Percentiles rank a stretch among this genome's conserved stretches.
Evolutionary conservation across 1,284 basidiomycete species (phyloP).

Genomic region (Grifola frondosa): DNA sequence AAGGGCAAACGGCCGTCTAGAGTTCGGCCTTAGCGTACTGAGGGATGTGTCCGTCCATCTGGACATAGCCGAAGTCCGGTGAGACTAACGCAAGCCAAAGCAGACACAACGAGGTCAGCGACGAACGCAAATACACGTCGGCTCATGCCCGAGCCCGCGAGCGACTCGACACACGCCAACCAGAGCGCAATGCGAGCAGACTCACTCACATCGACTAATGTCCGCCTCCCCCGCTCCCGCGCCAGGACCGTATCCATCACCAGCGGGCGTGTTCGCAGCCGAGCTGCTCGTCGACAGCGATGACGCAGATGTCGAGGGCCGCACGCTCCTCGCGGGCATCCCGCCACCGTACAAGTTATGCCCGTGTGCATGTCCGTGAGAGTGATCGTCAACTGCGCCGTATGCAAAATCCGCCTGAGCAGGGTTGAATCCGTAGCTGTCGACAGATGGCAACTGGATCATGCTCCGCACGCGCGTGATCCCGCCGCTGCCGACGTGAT

Average conservation of each 20-base stretch:
- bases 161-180: constrained; percentile 5
- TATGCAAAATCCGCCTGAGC: constrained; percentile 78
- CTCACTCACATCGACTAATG: constrained; percentile 76
- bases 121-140: constrained; percentile 10
- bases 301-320: constrained; percentile 74
- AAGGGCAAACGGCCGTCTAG: constrained; percentile 30
- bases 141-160: constrained; percentile 1
- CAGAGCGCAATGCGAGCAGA: constrained; percentile 16
- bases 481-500: constrained; percentile 38
- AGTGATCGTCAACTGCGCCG: constrained; percentile 45
- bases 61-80: constrained; percentile 78
- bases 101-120: constrained; percentile 35
- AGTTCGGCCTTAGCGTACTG: constrained; percentile 66
- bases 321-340: constrained; percentile 39
- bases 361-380: constrained; percentile 22
- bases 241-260: constrained; percentile 56
- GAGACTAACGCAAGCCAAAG: constrained; percentile 54
- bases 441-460: constrained; percentile 71
- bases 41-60: constrained; percentile 70
- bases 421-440: constrained; percentile 62
- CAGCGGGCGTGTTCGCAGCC: constrained; percentile 56
- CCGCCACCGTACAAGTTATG: constrained; percentile 27
- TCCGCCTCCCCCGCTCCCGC: constrained; percentile 40
- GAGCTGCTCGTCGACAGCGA: constrained; percentile 79
- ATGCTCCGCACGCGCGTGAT: constrained; percentile 75